phyloP scores from a whole-genome alignment of 805 yeast genomes.

The Wickerhamiella spandovensis region DNA sequence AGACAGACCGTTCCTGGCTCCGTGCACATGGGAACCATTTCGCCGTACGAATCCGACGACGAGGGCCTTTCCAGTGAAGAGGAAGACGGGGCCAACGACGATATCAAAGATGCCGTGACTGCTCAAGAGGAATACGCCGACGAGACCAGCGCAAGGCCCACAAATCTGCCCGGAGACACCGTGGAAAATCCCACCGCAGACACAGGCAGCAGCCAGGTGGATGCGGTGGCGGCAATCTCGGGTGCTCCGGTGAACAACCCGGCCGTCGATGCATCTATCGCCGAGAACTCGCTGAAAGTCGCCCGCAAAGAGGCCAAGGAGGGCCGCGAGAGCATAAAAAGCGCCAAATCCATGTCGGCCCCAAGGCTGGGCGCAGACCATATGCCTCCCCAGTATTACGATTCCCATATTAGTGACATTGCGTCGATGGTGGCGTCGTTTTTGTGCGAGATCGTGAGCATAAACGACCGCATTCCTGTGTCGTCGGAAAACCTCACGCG shows the following conservation, averaged over 20 bases:
- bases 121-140: not conserved
- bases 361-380: not conserved
- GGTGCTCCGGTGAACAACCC: not conserved
- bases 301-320: not conserved
- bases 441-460: conserved; percentile 57
- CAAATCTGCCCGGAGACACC: not conserved
- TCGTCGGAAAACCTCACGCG: conserved; percentile 46
- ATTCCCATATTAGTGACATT: conserved; percentile 58
- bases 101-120: not conserved
- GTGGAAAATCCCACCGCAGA: not conserved
- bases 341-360: not conserved
- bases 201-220: not conserved
- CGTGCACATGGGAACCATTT: not conserved
- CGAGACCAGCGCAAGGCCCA: not conserved
- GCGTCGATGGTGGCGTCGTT: conserved; percentile 63
- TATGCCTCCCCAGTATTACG: conserved; percentile 31
- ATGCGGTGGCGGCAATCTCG: not conserved
- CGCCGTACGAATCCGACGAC: not conserved
- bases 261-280: not conserved
- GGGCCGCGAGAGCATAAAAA: not conserved
- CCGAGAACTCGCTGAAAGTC: not conserved
- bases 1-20: not conserved
- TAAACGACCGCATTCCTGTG: conserved; percentile 48
- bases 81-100: not conserved
- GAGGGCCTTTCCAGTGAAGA: not conserved